Evolutionary conservation across 805 yeast species (phyloP).

Genomic region (Schwanniomyces pseudopolymorphus): DNA sequence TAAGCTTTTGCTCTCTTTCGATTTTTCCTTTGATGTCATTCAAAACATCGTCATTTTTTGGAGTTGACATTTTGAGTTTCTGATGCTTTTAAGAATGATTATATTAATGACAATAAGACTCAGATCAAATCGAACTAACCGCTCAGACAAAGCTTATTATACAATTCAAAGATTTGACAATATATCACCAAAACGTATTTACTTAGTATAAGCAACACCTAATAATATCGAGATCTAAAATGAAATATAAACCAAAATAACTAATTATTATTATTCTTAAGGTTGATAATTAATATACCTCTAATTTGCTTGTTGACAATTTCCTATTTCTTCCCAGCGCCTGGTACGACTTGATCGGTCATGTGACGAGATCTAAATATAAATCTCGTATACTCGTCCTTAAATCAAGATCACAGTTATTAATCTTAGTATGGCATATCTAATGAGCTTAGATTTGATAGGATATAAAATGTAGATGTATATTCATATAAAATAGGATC

Average conservation of each 20-base stretch:
- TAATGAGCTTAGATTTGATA: too few relatives aligned
- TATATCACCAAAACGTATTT: background rate
- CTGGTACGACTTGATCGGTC: background rate
- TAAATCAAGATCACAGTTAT: too few relatives aligned
- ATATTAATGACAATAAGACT: background rate
- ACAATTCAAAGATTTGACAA: background rate
- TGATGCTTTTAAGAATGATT: background rate
- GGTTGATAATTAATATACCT: background rate
- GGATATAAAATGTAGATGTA: too few relatives aligned
- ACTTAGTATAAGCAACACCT: background rate
- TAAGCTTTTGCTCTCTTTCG: constrained; percentile 83
- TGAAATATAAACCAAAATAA: background rate
- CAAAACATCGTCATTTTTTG: constrained; percentile 30
- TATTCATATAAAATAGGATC: too few relatives aligned
- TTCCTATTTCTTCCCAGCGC: background rate
- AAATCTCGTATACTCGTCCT: background rate
- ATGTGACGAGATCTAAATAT: background rate
- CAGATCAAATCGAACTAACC: background rate
- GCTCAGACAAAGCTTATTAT: background rate
- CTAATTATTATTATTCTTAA: background rate
- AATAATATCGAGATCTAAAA: too few relatives aligned
- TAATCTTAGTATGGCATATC: too few relatives aligned
- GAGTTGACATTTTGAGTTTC: background rate
- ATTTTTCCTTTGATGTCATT: constrained; percentile 81
- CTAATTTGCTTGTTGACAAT: background rate